Conservation (phyloP, 805 yeast species). For the Candida golubevii region DNA sequence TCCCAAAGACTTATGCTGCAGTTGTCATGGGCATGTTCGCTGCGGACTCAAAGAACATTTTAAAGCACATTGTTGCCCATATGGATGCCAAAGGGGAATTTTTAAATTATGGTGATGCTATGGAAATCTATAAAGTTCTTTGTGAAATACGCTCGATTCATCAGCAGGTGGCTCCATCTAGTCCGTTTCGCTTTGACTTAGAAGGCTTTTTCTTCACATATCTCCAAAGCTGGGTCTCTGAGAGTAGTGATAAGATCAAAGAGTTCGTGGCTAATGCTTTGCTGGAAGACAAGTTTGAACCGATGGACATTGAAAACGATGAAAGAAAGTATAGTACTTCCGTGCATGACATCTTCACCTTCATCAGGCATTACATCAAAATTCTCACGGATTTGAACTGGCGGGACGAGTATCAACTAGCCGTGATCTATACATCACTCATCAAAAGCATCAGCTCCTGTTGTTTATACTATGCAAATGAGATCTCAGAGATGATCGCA, state of each 20-base stretch:
- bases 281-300: constrained; percentile 52
- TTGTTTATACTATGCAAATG: constrained; percentile 46
- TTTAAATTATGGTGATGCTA: constrained; percentile 51
- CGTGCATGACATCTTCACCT: constrained; percentile 61
- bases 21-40: constrained; percentile 51
- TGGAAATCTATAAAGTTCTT: constrained; percentile 51
- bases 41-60: constrained; percentile 48
- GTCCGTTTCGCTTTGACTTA: constrained; percentile 46
- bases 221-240: constrained; percentile 36
- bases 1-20: constrained; percentile 47
- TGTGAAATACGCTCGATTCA: constrained; percentile 50
- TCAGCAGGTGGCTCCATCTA: constrained; percentile 41
- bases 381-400: constrained; percentile 62
- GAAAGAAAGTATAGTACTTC: constrained; percentile 52
- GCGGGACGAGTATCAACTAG: constrained; percentile 59
- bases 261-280: constrained; percentile 53
- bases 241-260: constrained; percentile 44
- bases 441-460: constrained; percentile 63
- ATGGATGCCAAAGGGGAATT: constrained; percentile 27
- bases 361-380: constrained; percentile 53
- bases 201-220: constrained; percentile 50
- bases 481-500: constrained; percentile 33
- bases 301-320: constrained; percentile 41
- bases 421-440: constrained; percentile 56
- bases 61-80: constrained; percentile 46